Evolutionary conservation across 371 early-diverging fungal species (phyloP), one percentile per base, ranked within the genome.

Genomic region (Actinomortierella wolfii): DNA sequence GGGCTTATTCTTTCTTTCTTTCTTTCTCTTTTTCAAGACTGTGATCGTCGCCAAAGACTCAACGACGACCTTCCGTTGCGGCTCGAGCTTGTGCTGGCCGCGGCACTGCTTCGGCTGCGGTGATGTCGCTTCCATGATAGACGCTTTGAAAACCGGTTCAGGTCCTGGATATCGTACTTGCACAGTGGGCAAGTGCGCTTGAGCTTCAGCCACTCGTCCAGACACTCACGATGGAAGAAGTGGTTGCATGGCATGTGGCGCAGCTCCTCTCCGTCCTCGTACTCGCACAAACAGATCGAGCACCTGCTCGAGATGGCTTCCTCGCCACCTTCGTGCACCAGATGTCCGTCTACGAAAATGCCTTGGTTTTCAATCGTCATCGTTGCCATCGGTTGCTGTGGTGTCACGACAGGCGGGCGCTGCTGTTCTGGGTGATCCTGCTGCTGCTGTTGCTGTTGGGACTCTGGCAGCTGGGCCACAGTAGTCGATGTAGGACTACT

Each of bases 221-320:
- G 87, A 69, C 96, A 95, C 23, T 89, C 88, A 51, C 80, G 78
- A 76, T 96, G 96, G 77, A 92, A 96, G 26, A 86, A 88, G 66
- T 96, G 96, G 24, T 79, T 66, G 73, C 96, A 87, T 69, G 83
- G 82, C 57, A 87, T 55, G 44, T 78, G 77, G 54, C 88, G 81
- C 7, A 89, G 67, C 25, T 81, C 76, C 49, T 87, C 89, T 29
- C 81, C 78, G 56, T 86, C 85, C 56, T 87, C 89, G 57, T 87
- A 89, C 1, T 81, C 81, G 44, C 84, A 81, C 34, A 89, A 61
- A 59, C 89, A 89, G 43, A 89, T 87, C 34, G 84, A 81, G 53
- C 89, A 89, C 3, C 52, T 39, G 2, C 56, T 53, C 39, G 59
- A 59, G 14, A 63, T 59, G 8, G 15, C 3, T 40, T 47, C 50